Base-by-base conservation (phyloP, 2,329 filamentous ascomycete species). In the Gnomoniopsis smithogilvyi region DNA sequence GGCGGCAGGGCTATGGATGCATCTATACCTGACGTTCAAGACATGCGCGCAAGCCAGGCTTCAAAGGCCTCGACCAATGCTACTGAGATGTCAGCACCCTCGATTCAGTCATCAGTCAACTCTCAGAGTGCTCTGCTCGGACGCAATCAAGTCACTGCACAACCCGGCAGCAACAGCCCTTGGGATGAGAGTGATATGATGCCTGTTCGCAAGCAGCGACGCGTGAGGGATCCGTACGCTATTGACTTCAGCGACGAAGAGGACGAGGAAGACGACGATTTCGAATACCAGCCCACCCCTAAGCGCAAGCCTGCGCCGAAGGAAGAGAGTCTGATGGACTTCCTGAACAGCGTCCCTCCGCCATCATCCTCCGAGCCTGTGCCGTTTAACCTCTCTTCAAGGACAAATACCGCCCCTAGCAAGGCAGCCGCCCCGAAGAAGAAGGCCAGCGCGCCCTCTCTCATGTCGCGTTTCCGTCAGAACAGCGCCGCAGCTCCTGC, bases 221-320 rank as follows among this genome's bases (percentile, higher is more conserved):
- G 91, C 30, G 85, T 92, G 54, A 90, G 85, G 58, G 95, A 99
- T 67, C 95, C 94, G 0, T 98, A 98, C 65, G 91, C 92, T n/a
- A 91, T 98, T 63, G 93, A 97, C 68, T 78, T 86, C 33, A 90
- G 87, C 66, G 88, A 91, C 58, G 85, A 89, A 56, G 87, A 87
- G 4, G 79, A 87, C 10, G 81, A 84, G 15, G 80, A 86, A 1
- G 78, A 74, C 11, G 53, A 56, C 34, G 33, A 56, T 21, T 56
- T 49, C n/a, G 52, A 56, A 2, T 66, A 72, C 2, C 69, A 84
- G 33, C 70, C 81, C 21, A 72, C 79, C 22, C 76, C 73, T 8
- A 74, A 74, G 15, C 73, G 81, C 1, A 68, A 67, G 56, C 77
- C 78, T 26, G 70, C 74, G 14, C 78, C 78, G 62, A 75, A 80